Conservation (phyloP, 2,329 filamentous ascomycete genomes). For the Cercospora nicotianae region DNA sequence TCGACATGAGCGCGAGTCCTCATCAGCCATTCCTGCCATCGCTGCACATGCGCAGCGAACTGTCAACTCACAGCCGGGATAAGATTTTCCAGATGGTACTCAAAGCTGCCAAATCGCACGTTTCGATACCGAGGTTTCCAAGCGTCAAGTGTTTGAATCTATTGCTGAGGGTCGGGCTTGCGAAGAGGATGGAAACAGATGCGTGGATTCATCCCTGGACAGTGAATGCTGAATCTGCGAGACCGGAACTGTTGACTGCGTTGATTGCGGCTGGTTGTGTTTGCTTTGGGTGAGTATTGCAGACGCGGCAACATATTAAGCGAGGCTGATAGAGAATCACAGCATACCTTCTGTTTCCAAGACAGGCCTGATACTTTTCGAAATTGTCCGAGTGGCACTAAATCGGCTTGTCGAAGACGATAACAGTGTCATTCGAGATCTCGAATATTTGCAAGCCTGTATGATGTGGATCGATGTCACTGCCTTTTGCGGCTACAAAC, state of each 20-base stretch:
- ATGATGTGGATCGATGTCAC: slow-evolving; percentile 30
- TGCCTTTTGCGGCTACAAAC: slow-evolving; percentile 20
- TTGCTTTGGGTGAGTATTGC: slow-evolving; percentile 31
- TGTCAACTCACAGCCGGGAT: slow-evolving; percentile 32
- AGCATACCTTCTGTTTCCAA: slow-evolving; percentile 34
- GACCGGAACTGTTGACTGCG: slow-evolving; percentile 35
- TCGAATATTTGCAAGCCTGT: slow-evolving; percentile 28
- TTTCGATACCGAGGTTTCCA: slow-evolving; percentile 37
- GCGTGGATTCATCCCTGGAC: slow-evolving; percentile 40
- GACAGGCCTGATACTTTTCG: slow-evolving; percentile 36
- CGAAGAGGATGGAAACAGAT: slow-evolving; percentile 38
- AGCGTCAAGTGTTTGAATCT: slow-evolving; percentile 35
- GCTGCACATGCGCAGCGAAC: slow-evolving; percentile 30
- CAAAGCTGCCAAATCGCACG: slow-evolving; percentile 34
- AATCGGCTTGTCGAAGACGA: slow-evolving; percentile 34
- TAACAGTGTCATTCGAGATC: slow-evolving; percentile 33
- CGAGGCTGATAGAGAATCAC: not conserved
- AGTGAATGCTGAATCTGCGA: slow-evolving; percentile 30
- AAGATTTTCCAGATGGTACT: slow-evolving; percentile 37
- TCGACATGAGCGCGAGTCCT: slow-evolving; percentile 36
- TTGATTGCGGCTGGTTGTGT: slow-evolving; percentile 38
- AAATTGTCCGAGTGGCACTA: slow-evolving; percentile 37
- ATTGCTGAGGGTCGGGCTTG: slow-evolving; percentile 38
- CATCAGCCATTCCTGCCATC: slow-evolving; percentile 33
- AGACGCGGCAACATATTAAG: not conserved